Conservation (phyloP, 228 moss, liverwort and hornwort species). For the Sphagnum magellanicum region DNA sequence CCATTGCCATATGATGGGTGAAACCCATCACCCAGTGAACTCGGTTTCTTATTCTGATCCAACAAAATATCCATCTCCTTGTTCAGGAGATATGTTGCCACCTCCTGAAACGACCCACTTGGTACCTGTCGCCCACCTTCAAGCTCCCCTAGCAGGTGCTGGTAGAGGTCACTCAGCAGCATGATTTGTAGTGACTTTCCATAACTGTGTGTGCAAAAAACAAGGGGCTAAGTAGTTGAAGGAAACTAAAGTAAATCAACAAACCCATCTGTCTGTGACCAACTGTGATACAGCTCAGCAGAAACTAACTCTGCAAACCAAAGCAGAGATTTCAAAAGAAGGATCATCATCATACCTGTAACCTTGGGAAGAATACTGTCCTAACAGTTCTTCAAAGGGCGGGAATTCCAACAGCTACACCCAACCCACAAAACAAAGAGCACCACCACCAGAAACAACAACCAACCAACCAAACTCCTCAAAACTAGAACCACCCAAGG, state of each 20-base stretch:
- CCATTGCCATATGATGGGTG: slow-evolving; percentile 78
- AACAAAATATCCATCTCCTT: slow-evolving; percentile 60
- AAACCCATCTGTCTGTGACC: too few relatives aligned
- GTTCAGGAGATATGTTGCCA: slow-evolving; percentile 61
- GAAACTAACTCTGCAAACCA: background rate
- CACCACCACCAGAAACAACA: background rate
- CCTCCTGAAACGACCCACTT: slow-evolving; percentile 75
- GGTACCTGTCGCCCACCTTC: slow-evolving; percentile 79
- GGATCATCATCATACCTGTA: slow-evolving; percentile 48
- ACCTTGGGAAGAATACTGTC: slow-evolving; percentile 68
- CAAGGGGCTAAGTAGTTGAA: background rate
- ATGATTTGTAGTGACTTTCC: slow-evolving; percentile 74
- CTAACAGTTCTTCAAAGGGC: slow-evolving; percentile 75
- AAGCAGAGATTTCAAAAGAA: background rate
- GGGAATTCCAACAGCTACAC: slow-evolving; percentile 68
- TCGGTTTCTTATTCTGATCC: background rate
- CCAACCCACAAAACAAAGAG: slow-evolving; percentile 4
- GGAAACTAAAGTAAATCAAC: background rate
- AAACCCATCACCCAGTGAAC: slow-evolving; percentile 51
- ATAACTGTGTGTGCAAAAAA: slow-evolving; percentile 33
- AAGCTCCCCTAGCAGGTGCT: slow-evolving; percentile 85
- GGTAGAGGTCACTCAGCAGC: slow-evolving; percentile 89
- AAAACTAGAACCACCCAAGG: too few relatives aligned
- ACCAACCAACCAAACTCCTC: background rate
- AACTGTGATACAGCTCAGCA: background rate